phyloP scores from a whole-genome alignment of 2,329 filamentous ascomycete species.

The Fusarium multiceps region DNA sequence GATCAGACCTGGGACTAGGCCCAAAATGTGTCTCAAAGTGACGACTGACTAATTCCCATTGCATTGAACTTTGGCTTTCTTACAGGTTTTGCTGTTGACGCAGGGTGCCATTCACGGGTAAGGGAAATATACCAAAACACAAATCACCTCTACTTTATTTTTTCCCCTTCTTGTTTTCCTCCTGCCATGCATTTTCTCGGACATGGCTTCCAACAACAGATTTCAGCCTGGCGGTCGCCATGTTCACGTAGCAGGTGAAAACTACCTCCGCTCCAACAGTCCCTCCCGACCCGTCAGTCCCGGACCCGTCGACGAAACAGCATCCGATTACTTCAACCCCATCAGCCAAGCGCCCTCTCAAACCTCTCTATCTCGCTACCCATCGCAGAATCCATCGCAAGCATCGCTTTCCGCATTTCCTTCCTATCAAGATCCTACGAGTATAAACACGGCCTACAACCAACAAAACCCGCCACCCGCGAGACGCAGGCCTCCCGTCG shows the following conservation, averaged over 20 bases:
- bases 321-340: conserved; percentile 43
- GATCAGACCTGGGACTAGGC: conserved; percentile 15
- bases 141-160: neutral
- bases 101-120: neutral
- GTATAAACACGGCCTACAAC: neutral
- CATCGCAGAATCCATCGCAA: conserved; percentile 17
- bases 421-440: conserved; percentile 8
- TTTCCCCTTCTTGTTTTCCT: no score
- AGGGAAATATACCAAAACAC: neutral
- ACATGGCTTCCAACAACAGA: conserved; percentile 40
- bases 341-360: conserved; percentile 39
- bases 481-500: conserved; percentile 28
- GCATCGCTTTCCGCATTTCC: conserved; percentile 32
- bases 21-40: conserved; percentile 5
- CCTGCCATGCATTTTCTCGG: conserved; percentile 22
- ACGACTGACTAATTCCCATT: conserved; percentile 35
- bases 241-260: conserved; percentile 14
- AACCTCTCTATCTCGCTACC: conserved; percentile 23
- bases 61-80: neutral
- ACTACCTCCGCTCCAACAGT: conserved; percentile 26
- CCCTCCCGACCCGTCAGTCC: conserved; percentile 34
- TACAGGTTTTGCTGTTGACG: neutral
- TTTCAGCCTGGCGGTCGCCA: conserved; percentile 41
- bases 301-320: conserved; percentile 37
- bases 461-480: conserved; percentile 2